Evolutionary conservation across 106 monocot genomes (phyloP).

Genomic region (Dendrobium catenatum): DNA sequence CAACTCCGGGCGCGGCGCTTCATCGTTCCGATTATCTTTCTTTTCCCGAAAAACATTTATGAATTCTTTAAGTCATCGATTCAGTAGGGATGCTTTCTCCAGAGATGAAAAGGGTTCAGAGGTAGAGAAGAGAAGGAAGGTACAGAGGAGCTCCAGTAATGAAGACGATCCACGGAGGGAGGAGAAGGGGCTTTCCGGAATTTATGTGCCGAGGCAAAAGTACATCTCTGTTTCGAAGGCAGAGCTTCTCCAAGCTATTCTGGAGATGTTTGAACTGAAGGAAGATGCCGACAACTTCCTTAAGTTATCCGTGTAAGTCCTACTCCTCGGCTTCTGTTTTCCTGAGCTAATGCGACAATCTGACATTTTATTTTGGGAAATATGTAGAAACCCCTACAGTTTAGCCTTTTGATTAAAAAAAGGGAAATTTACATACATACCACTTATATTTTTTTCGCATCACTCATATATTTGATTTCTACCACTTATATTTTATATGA

Average conservation of each 20-base stretch:
- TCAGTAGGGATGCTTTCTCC: neutral
- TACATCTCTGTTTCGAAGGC: constrained; percentile 48
- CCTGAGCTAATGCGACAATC: neutral
- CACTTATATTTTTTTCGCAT: no score
- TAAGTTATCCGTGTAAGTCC: constrained; percentile 29
- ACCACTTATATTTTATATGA: no score
- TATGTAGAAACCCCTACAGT: no score
- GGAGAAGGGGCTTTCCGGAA: constrained; percentile 36
- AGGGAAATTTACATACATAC: no score
- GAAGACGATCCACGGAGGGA: neutral
- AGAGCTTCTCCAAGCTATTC: constrained; percentile 42
- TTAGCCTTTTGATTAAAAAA: no score
- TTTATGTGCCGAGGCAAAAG: constrained; percentile 51
- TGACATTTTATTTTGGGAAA: neutral
- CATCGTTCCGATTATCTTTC: neutral
- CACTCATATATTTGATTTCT: no score
- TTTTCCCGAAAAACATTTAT: neutral
- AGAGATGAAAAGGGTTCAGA: no score
- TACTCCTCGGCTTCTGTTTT: neutral
- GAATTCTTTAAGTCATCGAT: neutral
- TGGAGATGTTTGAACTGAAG: constrained; percentile 29
- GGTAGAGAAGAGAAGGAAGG: no score
- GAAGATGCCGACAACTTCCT: constrained; percentile 41
- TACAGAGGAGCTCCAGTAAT: no score
- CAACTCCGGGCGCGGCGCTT: no score